Conservation (phyloP, 495 filamentous ascomycete genomes). For the Podospora bellae-mahoneyi region DNA sequence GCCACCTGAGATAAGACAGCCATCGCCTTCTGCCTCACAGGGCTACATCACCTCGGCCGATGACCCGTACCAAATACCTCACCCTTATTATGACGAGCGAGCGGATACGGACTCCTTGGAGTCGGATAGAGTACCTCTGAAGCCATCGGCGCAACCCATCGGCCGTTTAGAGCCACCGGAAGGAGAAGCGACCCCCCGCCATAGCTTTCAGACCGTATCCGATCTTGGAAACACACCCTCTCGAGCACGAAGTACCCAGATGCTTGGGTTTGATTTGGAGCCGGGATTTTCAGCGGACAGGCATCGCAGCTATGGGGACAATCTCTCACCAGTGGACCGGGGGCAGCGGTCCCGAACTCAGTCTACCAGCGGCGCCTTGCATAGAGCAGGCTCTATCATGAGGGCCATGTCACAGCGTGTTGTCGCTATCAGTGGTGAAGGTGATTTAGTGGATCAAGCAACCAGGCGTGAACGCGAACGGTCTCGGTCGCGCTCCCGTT, state of each 20-base stretch:
- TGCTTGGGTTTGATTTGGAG: constrained; percentile 51
- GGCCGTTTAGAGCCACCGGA: constrained; percentile 51
- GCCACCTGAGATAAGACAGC: constrained; percentile 42
- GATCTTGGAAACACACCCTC: constrained; percentile 43
- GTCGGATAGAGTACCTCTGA: constrained; percentile 67
- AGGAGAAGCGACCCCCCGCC: constrained; percentile 57
- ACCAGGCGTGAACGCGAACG: constrained; percentile 61
- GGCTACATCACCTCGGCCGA: constrained; percentile 33
- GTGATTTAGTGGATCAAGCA: constrained; percentile 73
- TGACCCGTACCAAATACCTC: constrained; percentile 39
- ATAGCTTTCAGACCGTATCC: constrained; percentile 59
- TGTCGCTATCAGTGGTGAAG: constrained; percentile 87
- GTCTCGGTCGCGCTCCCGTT: constrained; percentile 53
- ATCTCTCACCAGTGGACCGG: constrained; percentile 43
- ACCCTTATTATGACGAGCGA: constrained; percentile 50
- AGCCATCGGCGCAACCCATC: constrained; percentile 61
- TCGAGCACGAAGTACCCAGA: constrained; percentile 42
- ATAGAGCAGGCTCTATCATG: constrained; percentile 84
- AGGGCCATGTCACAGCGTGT: constrained; percentile 97
- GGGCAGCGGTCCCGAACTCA: constrained; percentile 53
- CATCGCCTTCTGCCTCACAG: constrained; percentile 18
- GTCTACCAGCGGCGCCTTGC: constrained; percentile 61
- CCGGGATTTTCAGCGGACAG: constrained; percentile 43
- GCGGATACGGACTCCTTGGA: constrained; percentile 60
- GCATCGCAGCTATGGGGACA: constrained; percentile 48